A percentile compares a stretch with the other conserved stretches of the same genome.
Evolutionary conservation across 2,329 filamentous ascomycete species (phyloP).

Genomic region (Phyllosticta capitalensis): DNA sequence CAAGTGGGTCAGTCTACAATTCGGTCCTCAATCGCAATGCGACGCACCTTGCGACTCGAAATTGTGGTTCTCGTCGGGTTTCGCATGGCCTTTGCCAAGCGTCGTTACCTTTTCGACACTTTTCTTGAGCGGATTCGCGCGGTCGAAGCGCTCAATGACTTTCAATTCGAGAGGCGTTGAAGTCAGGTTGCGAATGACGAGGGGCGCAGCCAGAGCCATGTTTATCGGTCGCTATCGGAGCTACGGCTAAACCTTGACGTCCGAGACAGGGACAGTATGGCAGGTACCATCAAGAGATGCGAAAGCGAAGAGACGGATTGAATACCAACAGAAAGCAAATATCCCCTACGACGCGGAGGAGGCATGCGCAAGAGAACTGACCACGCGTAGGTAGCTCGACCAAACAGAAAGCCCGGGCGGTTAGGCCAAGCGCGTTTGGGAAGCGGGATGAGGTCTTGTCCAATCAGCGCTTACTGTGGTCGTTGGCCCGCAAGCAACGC

Average conservation of each 20-base stretch:
- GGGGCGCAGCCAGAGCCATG: slow-evolving; percentile 14
- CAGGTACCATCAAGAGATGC: neutral
- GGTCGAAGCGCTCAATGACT: slow-evolving; percentile 63
- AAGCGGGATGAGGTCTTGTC: neutral
- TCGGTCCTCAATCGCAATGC: neutral
- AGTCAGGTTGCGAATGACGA: slow-evolving; percentile 78
- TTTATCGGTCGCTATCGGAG: neutral
- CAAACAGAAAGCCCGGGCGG: neutral
- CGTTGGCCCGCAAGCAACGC: neutral
- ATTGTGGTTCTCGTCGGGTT: slow-evolving; percentile 45
- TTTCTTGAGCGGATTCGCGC: slow-evolving; percentile 34
- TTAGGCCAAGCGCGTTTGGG: neutral
- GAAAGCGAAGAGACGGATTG: neutral
- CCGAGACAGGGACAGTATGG: neutral
- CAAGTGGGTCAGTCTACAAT: neutral
- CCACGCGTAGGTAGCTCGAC: neutral
- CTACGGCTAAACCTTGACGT: slow-evolving; percentile 6
- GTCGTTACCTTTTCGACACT: slow-evolving; percentile 14
- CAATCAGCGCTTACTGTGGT: neutral
- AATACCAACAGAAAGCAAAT: neutral
- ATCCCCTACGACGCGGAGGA: neutral
- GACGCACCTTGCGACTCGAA: slow-evolving; percentile 42
- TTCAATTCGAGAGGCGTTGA: slow-evolving; percentile 62
- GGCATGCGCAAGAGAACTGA: neutral
- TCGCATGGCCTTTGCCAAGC: slow-evolving; percentile 24